These are phyloP conservation scores for Nicotiana noctiflora DNA, from an alignment of 257 asterid species.

Conservation along the genomic window DNA sequence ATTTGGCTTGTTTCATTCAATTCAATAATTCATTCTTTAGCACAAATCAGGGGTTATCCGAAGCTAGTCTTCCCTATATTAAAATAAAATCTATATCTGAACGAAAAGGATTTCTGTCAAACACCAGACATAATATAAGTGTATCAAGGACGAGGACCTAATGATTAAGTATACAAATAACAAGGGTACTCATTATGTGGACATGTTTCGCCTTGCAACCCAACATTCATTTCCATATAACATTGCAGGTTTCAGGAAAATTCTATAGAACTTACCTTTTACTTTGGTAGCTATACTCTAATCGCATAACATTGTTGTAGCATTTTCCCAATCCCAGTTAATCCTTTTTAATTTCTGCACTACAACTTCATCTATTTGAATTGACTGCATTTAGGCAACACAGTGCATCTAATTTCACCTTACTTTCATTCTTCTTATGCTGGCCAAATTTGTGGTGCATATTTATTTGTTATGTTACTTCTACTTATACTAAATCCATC, in stretches of 20 bases:
- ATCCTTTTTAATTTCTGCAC: background rate
- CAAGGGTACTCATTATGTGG: background rate
- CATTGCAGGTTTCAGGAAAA: background rate
- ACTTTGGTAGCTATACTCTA: background rate
- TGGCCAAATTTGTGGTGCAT: background rate
- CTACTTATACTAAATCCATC: background rate
- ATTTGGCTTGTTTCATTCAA: background rate
- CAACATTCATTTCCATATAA: background rate
- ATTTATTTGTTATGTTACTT: background rate
- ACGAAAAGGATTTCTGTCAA: background rate
- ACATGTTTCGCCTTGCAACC: background rate
- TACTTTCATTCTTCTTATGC: background rate
- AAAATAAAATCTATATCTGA: background rate
- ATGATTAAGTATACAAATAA: too few species aligned
- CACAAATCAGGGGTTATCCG: background rate
- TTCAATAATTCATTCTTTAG: background rate
- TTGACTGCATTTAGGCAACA: background rate
- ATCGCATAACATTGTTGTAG: background rate
- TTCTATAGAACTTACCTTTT: background rate
- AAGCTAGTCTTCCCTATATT: too few species aligned
- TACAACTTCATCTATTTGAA: background rate
- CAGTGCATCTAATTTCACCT: background rate
- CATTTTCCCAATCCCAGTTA: background rate
- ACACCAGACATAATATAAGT: background rate
- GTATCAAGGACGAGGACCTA: background rate